Conservation (phyloP, 225 moss, liverwort and hornwort genomes). For the Bryum argenteum region DNA sequence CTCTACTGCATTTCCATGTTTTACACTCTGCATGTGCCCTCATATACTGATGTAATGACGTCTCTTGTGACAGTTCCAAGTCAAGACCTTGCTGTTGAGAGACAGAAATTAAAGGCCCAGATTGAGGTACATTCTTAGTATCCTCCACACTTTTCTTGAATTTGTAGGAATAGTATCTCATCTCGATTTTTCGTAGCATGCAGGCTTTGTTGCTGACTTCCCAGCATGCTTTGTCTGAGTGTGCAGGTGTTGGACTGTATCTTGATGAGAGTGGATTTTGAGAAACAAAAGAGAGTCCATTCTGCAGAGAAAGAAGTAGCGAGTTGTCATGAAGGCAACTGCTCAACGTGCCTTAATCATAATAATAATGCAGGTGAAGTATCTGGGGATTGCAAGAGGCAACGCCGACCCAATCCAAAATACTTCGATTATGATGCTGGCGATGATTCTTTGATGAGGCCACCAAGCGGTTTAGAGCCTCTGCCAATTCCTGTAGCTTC, state of each 20-base stretch:
- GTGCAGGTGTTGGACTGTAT: conserved; percentile 74
- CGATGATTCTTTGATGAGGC: neutral
- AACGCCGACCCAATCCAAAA: conserved; percentile 78
- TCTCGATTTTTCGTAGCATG: too few species aligned
- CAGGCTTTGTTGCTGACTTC: neutral
- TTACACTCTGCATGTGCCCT: neutral
- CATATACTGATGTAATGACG: neutral
- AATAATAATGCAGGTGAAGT: conserved; percentile 21
- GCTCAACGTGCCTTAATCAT: conserved; percentile 20
- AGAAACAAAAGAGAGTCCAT: conserved; percentile 36
- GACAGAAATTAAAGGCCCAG: conserved; percentile 34
- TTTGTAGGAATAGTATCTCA: neutral
- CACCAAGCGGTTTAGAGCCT: neutral
- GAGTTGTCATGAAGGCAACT: conserved; percentile 29
- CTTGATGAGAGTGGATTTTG: conserved; percentile 57
- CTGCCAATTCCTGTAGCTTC: neutral
- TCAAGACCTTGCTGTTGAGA: conserved; percentile 55
- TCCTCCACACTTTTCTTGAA: neutral
- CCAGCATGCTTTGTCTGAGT: neutral
- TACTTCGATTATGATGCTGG: conserved; percentile 55
- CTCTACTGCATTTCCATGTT: neutral
- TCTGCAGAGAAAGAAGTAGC: conserved; percentile 37
- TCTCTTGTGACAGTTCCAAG: conserved; percentile 33
- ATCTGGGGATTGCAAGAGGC: conserved; percentile 57
- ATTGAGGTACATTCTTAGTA: conserved; percentile 26